Evolutionary conservation across 306 rosid genomes (phyloP).

Genomic region (Vigna reflexopilosa): DNA sequence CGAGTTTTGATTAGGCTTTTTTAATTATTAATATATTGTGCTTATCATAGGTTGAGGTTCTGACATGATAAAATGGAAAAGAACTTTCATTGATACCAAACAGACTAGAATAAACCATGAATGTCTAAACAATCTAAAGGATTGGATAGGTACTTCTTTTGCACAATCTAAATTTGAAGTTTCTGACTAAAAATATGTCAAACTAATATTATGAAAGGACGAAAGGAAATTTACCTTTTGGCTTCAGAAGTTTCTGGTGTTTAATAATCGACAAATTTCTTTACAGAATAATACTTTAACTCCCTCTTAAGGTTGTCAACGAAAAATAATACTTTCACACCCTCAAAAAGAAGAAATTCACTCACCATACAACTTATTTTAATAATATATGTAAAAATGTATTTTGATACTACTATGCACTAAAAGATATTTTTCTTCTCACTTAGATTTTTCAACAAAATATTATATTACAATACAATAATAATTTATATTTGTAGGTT

Average conservation of each 20-base stretch:
- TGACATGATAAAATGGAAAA: background rate
- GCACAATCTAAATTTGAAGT: background rate
- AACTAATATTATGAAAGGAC: background rate
- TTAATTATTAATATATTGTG: background rate
- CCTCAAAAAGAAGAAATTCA: too few relatives aligned
- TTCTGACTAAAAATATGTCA: background rate
- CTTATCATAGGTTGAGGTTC: background rate
- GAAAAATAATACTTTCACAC: too few relatives aligned
- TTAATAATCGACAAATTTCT: too few relatives aligned
- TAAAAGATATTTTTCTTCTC: too few relatives aligned
- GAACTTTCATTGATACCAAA: background rate
- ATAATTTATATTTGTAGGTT: too few relatives aligned
- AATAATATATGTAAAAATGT: too few relatives aligned
- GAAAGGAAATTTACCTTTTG: background rate
- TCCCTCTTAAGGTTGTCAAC: too few relatives aligned
- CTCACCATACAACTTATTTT: too few relatives aligned
- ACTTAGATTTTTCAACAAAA: too few relatives aligned
- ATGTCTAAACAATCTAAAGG: background rate
- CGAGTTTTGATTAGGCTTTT: slow-evolving; percentile 4
- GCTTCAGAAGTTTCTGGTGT: background rate
- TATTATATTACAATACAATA: too few relatives aligned
- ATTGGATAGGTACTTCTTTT: background rate
- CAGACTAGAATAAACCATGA: background rate
- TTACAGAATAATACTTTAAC: too few relatives aligned
- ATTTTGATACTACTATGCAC: too few relatives aligned